Evolutionary conservation across 1,139 yeast genomes (phyloP).

Genomic region (Ogataea hybrid): DNA sequence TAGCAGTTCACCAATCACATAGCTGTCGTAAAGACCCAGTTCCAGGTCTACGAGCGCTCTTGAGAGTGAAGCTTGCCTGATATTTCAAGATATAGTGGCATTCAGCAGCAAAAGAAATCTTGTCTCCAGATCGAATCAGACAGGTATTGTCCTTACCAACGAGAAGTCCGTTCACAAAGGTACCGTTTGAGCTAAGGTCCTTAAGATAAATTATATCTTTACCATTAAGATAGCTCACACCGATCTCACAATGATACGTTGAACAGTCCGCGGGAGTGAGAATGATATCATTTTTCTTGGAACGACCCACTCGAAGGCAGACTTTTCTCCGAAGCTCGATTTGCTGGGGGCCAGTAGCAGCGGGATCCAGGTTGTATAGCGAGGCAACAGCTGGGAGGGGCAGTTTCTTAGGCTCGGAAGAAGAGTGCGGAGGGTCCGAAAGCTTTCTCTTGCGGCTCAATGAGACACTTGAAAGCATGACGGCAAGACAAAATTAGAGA

Average conservation of each 20-base stretch:
- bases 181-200: constrained; percentile 68
- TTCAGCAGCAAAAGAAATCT: constrained; percentile 58
- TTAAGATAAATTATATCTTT: constrained; percentile 47
- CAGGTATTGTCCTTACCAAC: constrained; percentile 48
- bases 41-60: constrained; percentile 9
- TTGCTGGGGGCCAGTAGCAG: constrained; percentile 11
- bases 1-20: constrained; percentile 56
- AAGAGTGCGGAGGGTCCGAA: constrained; percentile 3
- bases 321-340: too few relatives aligned
- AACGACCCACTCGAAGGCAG: too few relatives aligned
- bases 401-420: constrained; percentile 8
- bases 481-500: constrained; percentile 2
- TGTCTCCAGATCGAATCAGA: constrained; percentile 62
- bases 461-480: constrained; percentile 6
- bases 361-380: constrained; percentile 24
- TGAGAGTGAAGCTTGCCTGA: constrained; percentile 24
- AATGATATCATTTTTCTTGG: constrained; percentile 59
- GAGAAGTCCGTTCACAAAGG: constrained; percentile 57
- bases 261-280: constrained; percentile 62
- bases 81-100: constrained; percentile 59
- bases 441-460: constrained; percentile 16
- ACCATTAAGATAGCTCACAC: constrained; percentile 37
- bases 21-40: constrained; percentile 52
- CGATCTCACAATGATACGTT: constrained; percentile 59
- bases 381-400: constrained; percentile 15